Base-by-base conservation (phyloP, 257 asterid genomes). In the Solanum rostratum region DNA sequence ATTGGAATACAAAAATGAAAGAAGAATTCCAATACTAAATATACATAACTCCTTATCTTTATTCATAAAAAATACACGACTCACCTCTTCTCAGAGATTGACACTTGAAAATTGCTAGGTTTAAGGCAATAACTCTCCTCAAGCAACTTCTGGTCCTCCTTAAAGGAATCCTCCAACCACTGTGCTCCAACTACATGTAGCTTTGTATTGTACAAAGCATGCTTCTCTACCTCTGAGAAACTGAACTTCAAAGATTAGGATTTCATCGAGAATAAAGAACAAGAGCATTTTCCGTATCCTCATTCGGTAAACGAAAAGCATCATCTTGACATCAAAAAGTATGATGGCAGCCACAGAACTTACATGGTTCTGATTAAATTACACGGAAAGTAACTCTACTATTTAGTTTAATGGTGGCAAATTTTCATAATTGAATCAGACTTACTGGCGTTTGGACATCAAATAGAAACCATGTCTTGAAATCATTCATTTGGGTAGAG, bases 131-230 rank as follows among this genome's bases (percentile, higher is more conserved):
- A 96, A 79, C 85, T 84, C 78, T 88, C 92, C 92, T 93, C 98
- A 0, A 91, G 87, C 89, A 92, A 85, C 87, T 87, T 94, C 90
- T 86, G 91, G 63, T 90, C 84, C 90, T 84, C 89, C 85, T 89
- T 90, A 43, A 92, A 84, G 89, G 92, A 92, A 83, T 92, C 97
- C 65, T 93, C 99, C 91, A 96, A 87, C 99, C 98, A 96, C 73
- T 87, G 92, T 41, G 97, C 93, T 78, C 88, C 84, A 7, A 95
- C 95, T 71, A 96, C 87, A 55, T 92, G 95, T 89, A 95, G 88
- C 59, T 91, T 87, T 88, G 81, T 87, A 74, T 90, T 82, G 84
- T 57, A 86, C 88, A 94, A 74, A 85, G 90, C 85, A 68, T 29
- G 90, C 85, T 86, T 91, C 84, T 94, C 93, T 39, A 81, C 86